Evolutionary conservation across 2,329 filamentous ascomycete genomes (phyloP).

Genomic region (Colletotrichum viniferum): DNA sequence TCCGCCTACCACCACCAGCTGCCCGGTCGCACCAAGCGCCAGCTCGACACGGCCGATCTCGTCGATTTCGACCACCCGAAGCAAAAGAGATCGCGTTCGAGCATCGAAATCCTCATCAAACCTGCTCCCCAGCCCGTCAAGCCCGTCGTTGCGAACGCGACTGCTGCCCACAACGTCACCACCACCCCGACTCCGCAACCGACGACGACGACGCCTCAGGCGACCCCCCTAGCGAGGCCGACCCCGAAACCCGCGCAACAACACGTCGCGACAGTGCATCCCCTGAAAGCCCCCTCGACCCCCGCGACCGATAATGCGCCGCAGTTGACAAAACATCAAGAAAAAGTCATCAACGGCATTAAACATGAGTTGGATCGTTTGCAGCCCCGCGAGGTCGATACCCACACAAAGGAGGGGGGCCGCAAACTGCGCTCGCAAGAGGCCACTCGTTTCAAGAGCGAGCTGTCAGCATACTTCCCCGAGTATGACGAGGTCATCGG

Average conservation of each 20-base stretch:
- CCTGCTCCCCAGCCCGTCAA: constrained; percentile 27
- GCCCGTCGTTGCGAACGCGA: constrained; percentile 14
- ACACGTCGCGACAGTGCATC: constrained; percentile 20
- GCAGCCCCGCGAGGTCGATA: constrained; percentile 48
- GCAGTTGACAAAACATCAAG: constrained; percentile 53
- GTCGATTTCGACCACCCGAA: constrained; percentile 49
- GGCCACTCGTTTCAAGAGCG: constrained; percentile 85
- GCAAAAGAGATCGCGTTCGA: constrained; percentile 55
- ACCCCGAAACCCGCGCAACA: not conserved
- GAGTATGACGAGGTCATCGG: constrained; percentile 95
- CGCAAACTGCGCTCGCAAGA: constrained; percentile 86
- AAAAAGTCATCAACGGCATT: constrained; percentile 66
- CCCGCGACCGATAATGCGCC: constrained; percentile 25
- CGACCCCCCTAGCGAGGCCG: constrained; percentile 2
- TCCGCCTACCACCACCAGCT: constrained; percentile 36
- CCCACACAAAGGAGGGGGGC: constrained; percentile 64
- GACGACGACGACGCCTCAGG: constrained; percentile 10
- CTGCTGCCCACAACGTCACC: not conserved
- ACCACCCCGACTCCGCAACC: constrained; percentile 15
- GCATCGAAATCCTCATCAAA: constrained; percentile 53
- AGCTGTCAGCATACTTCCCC: constrained; percentile 87
- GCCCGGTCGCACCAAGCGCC: constrained; percentile 51
- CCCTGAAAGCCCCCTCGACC: constrained; percentile 22
- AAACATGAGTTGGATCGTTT: constrained; percentile 64
- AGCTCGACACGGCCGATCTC: constrained; percentile 45